A percentile compares a stretch with the other conserved stretches of the same genome.
Conservation (phyloP, 225 moss, liverwort and hornwort genomes). For the Polytrichum formosum region DNA sequence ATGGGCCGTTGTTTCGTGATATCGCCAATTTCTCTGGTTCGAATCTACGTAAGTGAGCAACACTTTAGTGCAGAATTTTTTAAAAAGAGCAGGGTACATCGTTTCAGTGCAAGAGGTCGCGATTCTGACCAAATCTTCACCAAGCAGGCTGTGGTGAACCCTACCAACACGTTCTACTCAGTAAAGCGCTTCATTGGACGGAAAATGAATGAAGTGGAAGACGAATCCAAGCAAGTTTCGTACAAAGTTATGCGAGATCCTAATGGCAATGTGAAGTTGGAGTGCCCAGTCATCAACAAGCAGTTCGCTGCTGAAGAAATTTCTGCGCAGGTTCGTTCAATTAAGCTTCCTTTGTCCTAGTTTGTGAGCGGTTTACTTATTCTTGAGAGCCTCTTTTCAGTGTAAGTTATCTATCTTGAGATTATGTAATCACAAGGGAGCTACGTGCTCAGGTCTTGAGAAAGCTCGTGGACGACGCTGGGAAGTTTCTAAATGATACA, state of each 20-base stretch:
- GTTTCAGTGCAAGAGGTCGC: not conserved
- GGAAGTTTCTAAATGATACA: conserved; percentile 52
- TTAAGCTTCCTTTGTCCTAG: not conserved
- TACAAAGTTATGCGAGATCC: conserved; percentile 48
- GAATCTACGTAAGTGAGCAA: not conserved
- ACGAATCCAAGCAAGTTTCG: conserved; percentile 53
- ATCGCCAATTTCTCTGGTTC: not conserved
- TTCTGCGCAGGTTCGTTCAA: conserved; percentile 72
- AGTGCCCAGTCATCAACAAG: conserved; percentile 56
- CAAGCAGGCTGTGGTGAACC: conserved; percentile 89
- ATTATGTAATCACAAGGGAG: not conserved
- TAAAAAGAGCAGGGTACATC: too few relatives aligned
- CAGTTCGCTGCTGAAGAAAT: conserved; percentile 64
- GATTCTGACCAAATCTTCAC: conserved; percentile 5
- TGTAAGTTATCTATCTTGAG: not conserved
- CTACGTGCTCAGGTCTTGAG: conserved; percentile 53
- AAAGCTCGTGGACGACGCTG: conserved; percentile 73
- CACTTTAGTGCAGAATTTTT: not conserved
- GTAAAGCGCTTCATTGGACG: conserved; percentile 66
- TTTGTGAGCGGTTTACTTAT: too few relatives aligned
- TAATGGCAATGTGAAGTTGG: conserved; percentile 59
- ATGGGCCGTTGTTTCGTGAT: not conserved
- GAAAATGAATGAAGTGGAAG: conserved; percentile 61
- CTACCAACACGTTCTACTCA: conserved; percentile 85
- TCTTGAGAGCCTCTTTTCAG: not conserved